These are phyloP conservation scores for Leccinellum luteum DNA, from an alignment of 768 basidiomycete species.

Conservation along the genomic window DNA sequence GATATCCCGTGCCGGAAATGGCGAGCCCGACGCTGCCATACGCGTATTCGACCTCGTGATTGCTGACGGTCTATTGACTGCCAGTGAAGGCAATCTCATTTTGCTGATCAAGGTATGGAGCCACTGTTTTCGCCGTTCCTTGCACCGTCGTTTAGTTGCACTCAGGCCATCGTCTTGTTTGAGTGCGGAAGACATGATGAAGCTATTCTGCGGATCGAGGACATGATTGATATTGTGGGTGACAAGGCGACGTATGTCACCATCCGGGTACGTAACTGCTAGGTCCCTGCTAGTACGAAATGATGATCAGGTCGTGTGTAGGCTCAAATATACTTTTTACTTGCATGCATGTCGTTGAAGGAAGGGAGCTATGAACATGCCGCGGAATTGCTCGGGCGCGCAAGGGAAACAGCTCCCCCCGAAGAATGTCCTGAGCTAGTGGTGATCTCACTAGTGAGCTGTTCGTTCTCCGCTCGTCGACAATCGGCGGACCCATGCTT, in stretches of 20 bases:
- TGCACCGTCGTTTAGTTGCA: neutral
- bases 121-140: accelerated
- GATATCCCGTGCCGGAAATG: neutral
- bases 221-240: neutral
- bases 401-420: neutral
- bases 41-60: constrained; percentile 12
- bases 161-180: constrained; percentile 7
- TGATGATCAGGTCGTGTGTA: neutral
- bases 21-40: constrained; percentile 1
- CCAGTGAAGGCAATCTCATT: constrained; percentile 7
- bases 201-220: constrained; percentile 7
- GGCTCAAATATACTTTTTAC: constrained; percentile 6
- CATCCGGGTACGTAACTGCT: neutral
- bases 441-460: constrained; percentile 11
- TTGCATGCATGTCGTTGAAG: neutral
- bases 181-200: constrained; percentile 3
- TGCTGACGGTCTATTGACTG: neutral
- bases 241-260: neutral
- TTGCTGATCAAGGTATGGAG: constrained; percentile 10
- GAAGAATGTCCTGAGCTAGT: neutral
- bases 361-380: neutral
- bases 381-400: neutral
- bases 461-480: neutral
- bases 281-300: too few relatives aligned
- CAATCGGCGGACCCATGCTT: neutral